These are phyloP conservation scores for Quercus agrifolia DNA, from an alignment of 306 rosid genomes.

Conservation along the genomic window DNA sequence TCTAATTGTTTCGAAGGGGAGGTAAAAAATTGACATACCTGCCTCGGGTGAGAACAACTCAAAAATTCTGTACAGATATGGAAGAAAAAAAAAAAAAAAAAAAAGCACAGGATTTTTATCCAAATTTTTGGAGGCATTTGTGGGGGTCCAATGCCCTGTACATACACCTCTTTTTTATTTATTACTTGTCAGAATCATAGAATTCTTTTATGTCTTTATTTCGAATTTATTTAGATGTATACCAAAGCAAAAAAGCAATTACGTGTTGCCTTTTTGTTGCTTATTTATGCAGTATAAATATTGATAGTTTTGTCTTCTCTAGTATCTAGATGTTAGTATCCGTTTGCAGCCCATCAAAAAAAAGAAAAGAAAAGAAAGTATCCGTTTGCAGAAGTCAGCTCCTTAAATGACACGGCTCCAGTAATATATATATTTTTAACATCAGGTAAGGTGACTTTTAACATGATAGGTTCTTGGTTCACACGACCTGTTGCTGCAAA, in stretches of 20 bases:
- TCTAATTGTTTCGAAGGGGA: slow-evolving; percentile 1
- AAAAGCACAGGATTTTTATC: slow-evolving; percentile 24
- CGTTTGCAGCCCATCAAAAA: too few relatives aligned
- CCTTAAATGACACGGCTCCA: too few relatives aligned
- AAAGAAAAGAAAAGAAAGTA: too few relatives aligned
- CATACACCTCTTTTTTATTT: slow-evolving; percentile 6
- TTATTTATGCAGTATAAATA: too few relatives aligned
- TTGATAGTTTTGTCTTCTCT: too few relatives aligned
- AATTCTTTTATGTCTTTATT: neutral
- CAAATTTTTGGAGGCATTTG: slow-evolving; percentile 24
- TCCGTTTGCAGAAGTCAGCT: too few relatives aligned
- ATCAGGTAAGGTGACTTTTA: too few relatives aligned
- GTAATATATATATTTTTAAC: too few relatives aligned
- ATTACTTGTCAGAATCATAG: slow-evolving; percentile 10
- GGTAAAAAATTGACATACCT: neutral
- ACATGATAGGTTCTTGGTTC: too few relatives aligned
- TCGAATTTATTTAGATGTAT: neutral
- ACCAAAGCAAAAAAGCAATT: neutral
- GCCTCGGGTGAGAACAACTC: slow-evolving; percentile 18
- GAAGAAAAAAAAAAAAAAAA: neutral
- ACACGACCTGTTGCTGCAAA: too few relatives aligned
- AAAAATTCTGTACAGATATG: slow-evolving; percentile 38
- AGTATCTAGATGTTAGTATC: too few relatives aligned
- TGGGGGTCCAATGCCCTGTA: slow-evolving; percentile 41
- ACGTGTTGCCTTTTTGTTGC: neutral